These are phyloP conservation scores for Panaeolus cyanescens DNA, from an alignment of 768 basidiomycete genomes.

Conservation along the genomic window DNA sequence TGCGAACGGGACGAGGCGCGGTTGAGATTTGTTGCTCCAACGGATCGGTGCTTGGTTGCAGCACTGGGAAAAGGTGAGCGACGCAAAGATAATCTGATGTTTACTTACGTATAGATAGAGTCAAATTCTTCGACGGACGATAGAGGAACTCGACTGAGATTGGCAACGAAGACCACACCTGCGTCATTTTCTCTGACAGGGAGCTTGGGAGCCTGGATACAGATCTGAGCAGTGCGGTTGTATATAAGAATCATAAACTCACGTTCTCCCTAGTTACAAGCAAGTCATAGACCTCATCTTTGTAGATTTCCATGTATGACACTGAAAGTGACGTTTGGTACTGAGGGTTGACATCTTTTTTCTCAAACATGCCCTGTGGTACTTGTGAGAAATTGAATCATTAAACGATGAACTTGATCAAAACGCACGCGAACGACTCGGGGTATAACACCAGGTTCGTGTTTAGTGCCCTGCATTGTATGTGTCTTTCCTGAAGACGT, in stretches of 20 bases:
- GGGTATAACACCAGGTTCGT: constrained; percentile 85
- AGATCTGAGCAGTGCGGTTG: constrained; percentile 5
- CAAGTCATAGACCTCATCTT: constrained; percentile 89
- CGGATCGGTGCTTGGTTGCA: constrained; percentile 78
- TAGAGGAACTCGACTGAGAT: constrained; percentile 45
- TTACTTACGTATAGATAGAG: constrained; percentile 43
- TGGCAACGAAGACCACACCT: constrained; percentile 57
- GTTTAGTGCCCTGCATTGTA: constrained; percentile 83
- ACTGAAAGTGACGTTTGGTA: constrained; percentile 52
- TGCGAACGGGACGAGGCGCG: constrained; percentile 86
- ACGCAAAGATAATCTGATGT: not conserved
- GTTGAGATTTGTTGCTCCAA: constrained; percentile 86
- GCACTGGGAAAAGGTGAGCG: constrained; percentile 38
- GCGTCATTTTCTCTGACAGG: constrained; percentile 55
- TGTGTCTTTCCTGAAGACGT: constrained; percentile 92
- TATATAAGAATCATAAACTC: constrained; percentile 21
- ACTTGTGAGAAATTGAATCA: no score
- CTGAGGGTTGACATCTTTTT: constrained; percentile 37
- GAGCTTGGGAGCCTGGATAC: constrained; percentile 46
- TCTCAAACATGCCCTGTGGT: constrained; percentile 58
- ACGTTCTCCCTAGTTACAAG: constrained; percentile 73
- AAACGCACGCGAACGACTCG: constrained; percentile 69
- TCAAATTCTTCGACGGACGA: constrained; percentile 46
- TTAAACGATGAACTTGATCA: no score
- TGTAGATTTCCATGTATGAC: constrained; percentile 91